Base-by-base conservation (phyloP, 345 rosid genomes). In the Arabis alpina region DNA sequence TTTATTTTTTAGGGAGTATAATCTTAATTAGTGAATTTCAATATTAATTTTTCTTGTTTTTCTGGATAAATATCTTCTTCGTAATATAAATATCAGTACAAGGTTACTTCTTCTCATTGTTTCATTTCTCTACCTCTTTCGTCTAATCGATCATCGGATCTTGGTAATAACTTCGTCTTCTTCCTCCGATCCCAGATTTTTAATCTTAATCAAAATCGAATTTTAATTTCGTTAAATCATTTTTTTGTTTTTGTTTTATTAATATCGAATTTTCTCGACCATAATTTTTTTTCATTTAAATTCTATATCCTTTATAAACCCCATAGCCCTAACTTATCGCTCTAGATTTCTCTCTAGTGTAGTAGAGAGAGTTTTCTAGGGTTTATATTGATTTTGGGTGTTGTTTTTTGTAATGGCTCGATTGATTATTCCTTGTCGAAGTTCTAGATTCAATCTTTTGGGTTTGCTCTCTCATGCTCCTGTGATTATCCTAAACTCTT, bases 391-490 rank as follows among this genome's bases (percentile, higher is more conserved):
- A 53, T 4, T 4, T 72, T 67, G 15, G 54, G 53, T 42, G 3
- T 72, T 54, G 8, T 15, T 4, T 15, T 27, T 37, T 44, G 12
- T 1, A 48, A 93, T 93, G 98, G 88, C 97, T 80, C 83, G 93
- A 54, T 82, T 90, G 88, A 84, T 93, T 74, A 81, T 86, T 66
- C 93, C 96, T 6, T 80, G 86, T 84, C 86, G 85, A 83, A 85
- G 88, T 73, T 85, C 92, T 39, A 88, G 79, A 75, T 68, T 82
- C 70, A 76, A 72, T 64, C 86, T 90, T 68, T 76, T 87, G 82
- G 89, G 93, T 77, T 90, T 88, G 84, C 85, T 90, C 83, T 69
- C 96, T 56, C 75, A 71, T 69, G 77, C 87, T 85, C 92, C 86
- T 82, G 98, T 93, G 92, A 90, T 85, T 87, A 81, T 81, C 55